Evolutionary conservation across 2,329 filamentous ascomycete species (phyloP).

Genomic region (Sarocladium oryzae): DNA sequence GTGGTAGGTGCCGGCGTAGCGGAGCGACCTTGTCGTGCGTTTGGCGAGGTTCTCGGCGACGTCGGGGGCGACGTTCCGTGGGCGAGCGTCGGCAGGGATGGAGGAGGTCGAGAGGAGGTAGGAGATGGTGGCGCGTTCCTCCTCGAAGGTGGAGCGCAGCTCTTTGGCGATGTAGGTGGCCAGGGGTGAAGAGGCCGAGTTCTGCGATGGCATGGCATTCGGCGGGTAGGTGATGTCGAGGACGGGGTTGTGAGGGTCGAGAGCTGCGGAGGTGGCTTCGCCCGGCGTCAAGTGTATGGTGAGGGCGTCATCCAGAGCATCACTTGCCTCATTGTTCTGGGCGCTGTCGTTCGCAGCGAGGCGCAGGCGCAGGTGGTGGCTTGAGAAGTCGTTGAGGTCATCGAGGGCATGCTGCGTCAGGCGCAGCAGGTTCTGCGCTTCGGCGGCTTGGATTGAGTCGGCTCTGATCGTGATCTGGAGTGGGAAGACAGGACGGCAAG

Average conservation of each 20-base stretch:
- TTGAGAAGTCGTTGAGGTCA: slow-evolving; percentile 77
- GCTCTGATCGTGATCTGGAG: slow-evolving; percentile 74
- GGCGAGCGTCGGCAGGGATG: slow-evolving; percentile 39
- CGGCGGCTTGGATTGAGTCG: slow-evolving; percentile 54
- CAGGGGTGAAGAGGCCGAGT: slow-evolving; percentile 64
- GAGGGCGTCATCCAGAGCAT: slow-evolving; percentile 39
- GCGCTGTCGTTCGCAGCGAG: slow-evolving; percentile 31
- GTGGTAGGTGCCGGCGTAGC: slow-evolving; percentile 90
- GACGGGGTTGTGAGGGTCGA: slow-evolving; percentile 63
- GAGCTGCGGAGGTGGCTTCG: slow-evolving; percentile 50
- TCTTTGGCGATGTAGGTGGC: slow-evolving; percentile 74
- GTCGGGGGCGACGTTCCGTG: slow-evolving; percentile 42
- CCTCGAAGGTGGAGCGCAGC: slow-evolving; percentile 70
- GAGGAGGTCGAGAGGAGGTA: slow-evolving; percentile 60
- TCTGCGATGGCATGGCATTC: slow-evolving; percentile 59
- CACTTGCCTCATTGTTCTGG: slow-evolving; percentile 32
- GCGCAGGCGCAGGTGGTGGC: slow-evolving; percentile 64
- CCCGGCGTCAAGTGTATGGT: slow-evolving; percentile 65
- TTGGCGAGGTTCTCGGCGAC: slow-evolving; percentile 51
- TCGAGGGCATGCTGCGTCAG: slow-evolving; percentile 83
- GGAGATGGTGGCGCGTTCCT: slow-evolving; percentile 83
- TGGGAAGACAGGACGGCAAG: slow-evolving; percentile 82
- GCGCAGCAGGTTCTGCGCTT: slow-evolving; percentile 67
- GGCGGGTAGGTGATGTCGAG: slow-evolving; percentile 73
- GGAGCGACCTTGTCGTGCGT: slow-evolving; percentile 78